Conservation (phyloP, 2,329 filamentous ascomycete species). For the Macrophomina phaseolina region DNA sequence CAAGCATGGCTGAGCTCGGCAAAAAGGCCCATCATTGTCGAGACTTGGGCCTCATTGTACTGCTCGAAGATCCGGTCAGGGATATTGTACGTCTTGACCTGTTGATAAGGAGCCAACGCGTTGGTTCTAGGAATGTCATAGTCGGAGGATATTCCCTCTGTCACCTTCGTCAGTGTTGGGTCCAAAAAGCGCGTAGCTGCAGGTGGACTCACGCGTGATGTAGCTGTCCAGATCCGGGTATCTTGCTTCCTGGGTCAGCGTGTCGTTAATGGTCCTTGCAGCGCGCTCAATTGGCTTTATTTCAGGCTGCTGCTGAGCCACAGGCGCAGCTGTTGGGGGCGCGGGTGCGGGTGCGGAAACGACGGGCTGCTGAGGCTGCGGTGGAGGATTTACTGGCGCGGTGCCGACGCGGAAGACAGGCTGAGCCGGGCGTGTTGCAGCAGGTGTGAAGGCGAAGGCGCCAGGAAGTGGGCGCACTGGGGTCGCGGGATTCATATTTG, state of each 20-base stretch:
- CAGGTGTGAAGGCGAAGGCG: slow-evolving; percentile 77
- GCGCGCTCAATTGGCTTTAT: slow-evolving; percentile 76
- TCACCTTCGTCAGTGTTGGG: background rate
- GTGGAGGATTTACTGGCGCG: slow-evolving; percentile 23
- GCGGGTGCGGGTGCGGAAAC: slow-evolving; percentile 9
- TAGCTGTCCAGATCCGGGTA: slow-evolving; percentile 92
- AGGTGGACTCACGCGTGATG: slow-evolving; percentile 72
- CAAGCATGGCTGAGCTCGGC: slow-evolving; percentile 94
- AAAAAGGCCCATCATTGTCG: slow-evolving; percentile 94
- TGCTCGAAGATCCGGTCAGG: slow-evolving; percentile 92
- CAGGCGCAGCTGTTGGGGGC: background rate
- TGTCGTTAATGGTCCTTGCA: slow-evolving; percentile 80
- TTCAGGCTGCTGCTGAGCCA: slow-evolving; percentile 14
- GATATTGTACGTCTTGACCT: slow-evolving; percentile 83
- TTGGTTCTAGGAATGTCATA: slow-evolving; percentile 76
- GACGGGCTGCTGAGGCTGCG: slow-evolving; percentile 23
- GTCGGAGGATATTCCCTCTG: slow-evolving; percentile 88
- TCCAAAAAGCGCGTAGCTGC: slow-evolving; percentile 3
- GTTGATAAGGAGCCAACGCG: slow-evolving; percentile 89
- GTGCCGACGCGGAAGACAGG: slow-evolving; percentile 24
- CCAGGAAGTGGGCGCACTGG: slow-evolving; percentile 76
- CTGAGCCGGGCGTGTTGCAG: slow-evolving; percentile 18
- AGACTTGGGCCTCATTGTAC: slow-evolving; percentile 84
- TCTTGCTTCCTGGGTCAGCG: slow-evolving; percentile 74
- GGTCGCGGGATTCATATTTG: slow-evolving; percentile 51